Conservation (phyloP, 192 early-diverging fungal species). For the Backusella tuberculispora region DNA sequence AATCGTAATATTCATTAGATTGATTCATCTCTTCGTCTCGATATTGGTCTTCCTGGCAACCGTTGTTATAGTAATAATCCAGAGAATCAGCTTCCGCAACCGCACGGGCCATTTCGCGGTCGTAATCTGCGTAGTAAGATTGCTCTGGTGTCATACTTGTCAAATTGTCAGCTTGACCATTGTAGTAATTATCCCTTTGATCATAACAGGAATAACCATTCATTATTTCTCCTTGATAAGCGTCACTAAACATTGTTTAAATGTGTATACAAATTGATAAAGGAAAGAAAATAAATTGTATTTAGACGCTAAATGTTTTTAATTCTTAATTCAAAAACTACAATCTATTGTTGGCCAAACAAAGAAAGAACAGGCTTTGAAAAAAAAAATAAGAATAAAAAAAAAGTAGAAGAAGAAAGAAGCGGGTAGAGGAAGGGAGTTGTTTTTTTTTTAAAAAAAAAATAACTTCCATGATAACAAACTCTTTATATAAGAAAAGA, state of each 20-base stretch:
- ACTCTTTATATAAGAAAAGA: not conserved
- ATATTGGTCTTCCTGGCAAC: not conserved
- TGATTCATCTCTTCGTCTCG: not conserved
- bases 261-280: not conserved
- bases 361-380: not conserved
- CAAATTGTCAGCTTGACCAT: not conserved
- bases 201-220: not conserved
- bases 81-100: not conserved
- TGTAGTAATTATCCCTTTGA: not conserved
- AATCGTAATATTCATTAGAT: not conserved
- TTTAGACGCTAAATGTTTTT: not conserved
- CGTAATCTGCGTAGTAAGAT: slow-evolving; percentile 1
- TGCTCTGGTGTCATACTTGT: slow-evolving; percentile 1
- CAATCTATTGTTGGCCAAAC: slow-evolving; percentile 2
- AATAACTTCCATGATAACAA: too few species aligned
- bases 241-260: not conserved
- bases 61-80: not conserved
- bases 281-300: not conserved
- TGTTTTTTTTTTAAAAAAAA: not conserved
- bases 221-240: not conserved
- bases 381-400: not conserved
- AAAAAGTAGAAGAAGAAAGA: not conserved
- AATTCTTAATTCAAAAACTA: not conserved
- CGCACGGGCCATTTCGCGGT: slow-evolving; percentile 8
- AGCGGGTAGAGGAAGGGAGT: not conserved